phyloP scores from a whole-genome alignment of 1,284 basidiomycete genomes.

The Xerocomus amazonicus region DNA sequence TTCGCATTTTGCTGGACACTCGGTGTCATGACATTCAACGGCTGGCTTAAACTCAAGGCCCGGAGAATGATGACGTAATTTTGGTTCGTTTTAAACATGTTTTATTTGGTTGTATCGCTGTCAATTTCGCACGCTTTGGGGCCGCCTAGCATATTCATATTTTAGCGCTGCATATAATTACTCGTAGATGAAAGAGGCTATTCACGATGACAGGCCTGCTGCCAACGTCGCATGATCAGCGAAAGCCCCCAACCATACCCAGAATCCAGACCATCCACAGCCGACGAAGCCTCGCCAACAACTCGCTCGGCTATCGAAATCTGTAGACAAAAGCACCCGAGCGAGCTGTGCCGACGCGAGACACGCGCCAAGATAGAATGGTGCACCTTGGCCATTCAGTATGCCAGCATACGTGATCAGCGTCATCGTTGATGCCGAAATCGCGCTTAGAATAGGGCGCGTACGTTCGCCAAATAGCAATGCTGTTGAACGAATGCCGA shows the following conservation, averaged over 20 bases:
- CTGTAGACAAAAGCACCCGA: slow-evolving; percentile 74
- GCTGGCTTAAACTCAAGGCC: slow-evolving; percentile 70
- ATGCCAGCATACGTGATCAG: slow-evolving; percentile 78
- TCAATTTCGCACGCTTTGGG: background rate
- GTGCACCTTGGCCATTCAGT: slow-evolving; percentile 69
- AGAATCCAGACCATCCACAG: slow-evolving; percentile 87
- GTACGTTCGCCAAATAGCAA: slow-evolving; percentile 82
- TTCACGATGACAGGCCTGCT: slow-evolving; percentile 7
- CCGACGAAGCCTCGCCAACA: slow-evolving; percentile 91
- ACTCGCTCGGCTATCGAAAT: slow-evolving; percentile 78
- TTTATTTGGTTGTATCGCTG: background rate
- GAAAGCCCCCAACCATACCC: slow-evolving; percentile 83
- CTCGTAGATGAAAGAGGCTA: background rate
- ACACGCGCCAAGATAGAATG: slow-evolving; percentile 79
- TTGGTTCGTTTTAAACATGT: background rate
- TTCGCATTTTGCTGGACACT: slow-evolving; percentile 81
- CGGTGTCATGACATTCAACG: slow-evolving; percentile 71
- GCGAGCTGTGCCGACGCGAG: slow-evolving; percentile 77
- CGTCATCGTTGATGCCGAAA: slow-evolving; percentile 75
- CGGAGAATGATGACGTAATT: slow-evolving; percentile 30
- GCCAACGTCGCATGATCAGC: slow-evolving; percentile 63
- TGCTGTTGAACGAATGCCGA: slow-evolving; percentile 93
- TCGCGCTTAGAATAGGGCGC: slow-evolving; percentile 70
- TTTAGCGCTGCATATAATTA: background rate
- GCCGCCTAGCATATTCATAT: background rate